Evolutionary conservation across 2,329 filamentous ascomycete genomes (phyloP), one percentile per base, ranked within the genome.

Genomic region (Trichoderma sp.): DNA sequence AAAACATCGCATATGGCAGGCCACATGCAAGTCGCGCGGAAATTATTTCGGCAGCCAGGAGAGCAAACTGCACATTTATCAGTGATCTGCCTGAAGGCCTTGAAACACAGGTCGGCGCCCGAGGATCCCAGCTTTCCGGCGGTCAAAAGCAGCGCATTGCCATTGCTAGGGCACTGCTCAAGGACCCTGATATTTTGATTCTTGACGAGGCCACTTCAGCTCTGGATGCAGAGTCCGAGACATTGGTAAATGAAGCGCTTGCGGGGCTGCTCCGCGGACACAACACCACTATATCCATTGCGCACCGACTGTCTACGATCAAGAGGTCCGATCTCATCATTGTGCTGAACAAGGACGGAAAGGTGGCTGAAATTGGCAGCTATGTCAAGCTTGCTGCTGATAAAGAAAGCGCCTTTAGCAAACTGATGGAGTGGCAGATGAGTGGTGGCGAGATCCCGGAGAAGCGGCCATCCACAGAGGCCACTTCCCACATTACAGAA

Each of bases 401-500:
- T 73, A 87, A 88, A 18, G 85, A 92, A 11, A 97, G 95, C 67
- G 94, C 95, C 2, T 99, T 99, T 79, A 95, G 91, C 77, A 96
- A 92, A 83, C 86, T 99, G 68, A 99, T 99, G 96, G 95, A 98
- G 82, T 98, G 95, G 95, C 96, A 99, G 83, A 93, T 98, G 89
- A 96, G 88, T 77, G 95, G 95, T 14, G 92, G 92, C 9, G 94
- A 97, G 71, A 78, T 85, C 9, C 81, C 85, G 0, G 80, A 86
- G 4, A 83, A 84, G 39, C 79, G 75, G 24, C 78, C 73, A 62
- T 58, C 64, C 34, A 78, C 74, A 26, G 79, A 77, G n/a, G 76
- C 76, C 3, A 79, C 79, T 11, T 80, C 81, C 4, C 81, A 84
- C 72, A 83, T 88, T 56, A 85, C 84, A 0, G 86, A 89, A 77